These are phyloP conservation scores for Aspergillus ellipticus DNA, from an alignment of 495 filamentous ascomycete species.

Conservation along the genomic window DNA sequence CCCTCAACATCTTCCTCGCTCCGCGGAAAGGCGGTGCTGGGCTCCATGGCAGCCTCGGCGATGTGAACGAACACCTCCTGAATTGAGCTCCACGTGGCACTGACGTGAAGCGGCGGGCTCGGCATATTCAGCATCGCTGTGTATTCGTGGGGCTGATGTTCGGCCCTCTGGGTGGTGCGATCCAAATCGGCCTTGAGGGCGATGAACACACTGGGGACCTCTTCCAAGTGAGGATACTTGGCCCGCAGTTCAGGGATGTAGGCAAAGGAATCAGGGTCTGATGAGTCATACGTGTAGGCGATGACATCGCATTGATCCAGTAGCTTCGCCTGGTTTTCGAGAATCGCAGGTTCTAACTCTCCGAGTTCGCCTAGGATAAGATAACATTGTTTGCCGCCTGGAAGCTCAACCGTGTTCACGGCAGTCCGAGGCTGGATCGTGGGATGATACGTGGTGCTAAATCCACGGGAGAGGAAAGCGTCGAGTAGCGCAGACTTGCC, in stretches of 20 bases:
- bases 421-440: slow-evolving; percentile 91
- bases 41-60: slow-evolving; percentile 87
- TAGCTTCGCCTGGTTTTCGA: slow-evolving; percentile 89
- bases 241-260: slow-evolving; percentile 81
- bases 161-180: slow-evolving; percentile 86
- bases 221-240: slow-evolving; percentile 76
- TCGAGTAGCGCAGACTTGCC: slow-evolving; percentile 89
- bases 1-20: slow-evolving; percentile 74
- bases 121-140: slow-evolving; percentile 70
- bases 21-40: slow-evolving; percentile 81
- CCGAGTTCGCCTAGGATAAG: slow-evolving; percentile 93
- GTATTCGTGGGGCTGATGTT: slow-evolving; percentile 90
- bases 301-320: slow-evolving; percentile 89
- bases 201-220: slow-evolving; percentile 83
- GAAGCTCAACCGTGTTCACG: slow-evolving; percentile 94
- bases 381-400: slow-evolving; percentile 95
- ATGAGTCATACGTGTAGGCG: slow-evolving; percentile 95
- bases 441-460: slow-evolving; percentile 81
- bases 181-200: slow-evolving; percentile 93
- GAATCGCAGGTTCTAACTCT: slow-evolving; percentile 87
- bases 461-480: slow-evolving; percentile 84
- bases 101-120: slow-evolving; percentile 85
- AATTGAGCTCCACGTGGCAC: slow-evolving; percentile 85
- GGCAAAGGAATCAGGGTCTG: slow-evolving; percentile 88
- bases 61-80: slow-evolving; percentile 85